These are phyloP conservation scores for Leersia perrieri DNA, from an alignment of 176 grass and related monocot species.

Conservation along the genomic window DNA sequence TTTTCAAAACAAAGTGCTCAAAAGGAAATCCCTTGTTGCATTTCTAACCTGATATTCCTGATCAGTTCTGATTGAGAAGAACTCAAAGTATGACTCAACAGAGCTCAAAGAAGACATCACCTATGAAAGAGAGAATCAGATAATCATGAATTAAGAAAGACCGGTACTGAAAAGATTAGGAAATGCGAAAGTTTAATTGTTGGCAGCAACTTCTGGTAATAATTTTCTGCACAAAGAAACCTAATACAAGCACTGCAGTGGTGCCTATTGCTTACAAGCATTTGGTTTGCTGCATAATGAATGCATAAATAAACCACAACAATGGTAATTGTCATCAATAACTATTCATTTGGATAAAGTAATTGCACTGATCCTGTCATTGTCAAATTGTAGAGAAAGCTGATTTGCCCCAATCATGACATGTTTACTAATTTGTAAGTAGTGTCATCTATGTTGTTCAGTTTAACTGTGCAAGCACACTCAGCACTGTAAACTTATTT, in stretches of 20 bases:
- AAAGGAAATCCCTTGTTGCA: constrained; percentile 18
- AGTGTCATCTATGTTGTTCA: constrained; percentile 3
- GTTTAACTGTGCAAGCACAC: neutral
- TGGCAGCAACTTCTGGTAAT: constrained; percentile 25
- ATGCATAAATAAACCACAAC: constrained; percentile 15
- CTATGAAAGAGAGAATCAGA: constrained; percentile 47
- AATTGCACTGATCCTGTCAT: constrained; percentile 3
- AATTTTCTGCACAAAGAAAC: constrained; percentile 4
- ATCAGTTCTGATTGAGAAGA: constrained; percentile 68
- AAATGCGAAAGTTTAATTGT: constrained; percentile 1
- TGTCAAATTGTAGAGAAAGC: neutral
- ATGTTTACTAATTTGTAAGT: constrained; percentile 13
- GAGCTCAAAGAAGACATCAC: constrained; percentile 79
- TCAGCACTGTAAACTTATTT: constrained; percentile 12
- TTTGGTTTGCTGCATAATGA: constrained; percentile 14
- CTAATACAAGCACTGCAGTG: constrained; percentile 18
- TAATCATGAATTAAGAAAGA: constrained; percentile 26
- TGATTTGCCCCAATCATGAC: neutral
- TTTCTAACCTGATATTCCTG: constrained; percentile 68
- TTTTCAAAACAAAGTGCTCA: constrained; percentile 23
- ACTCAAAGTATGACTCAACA: constrained; percentile 80
- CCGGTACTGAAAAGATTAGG: constrained; percentile 5
- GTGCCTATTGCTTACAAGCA: constrained; percentile 22
- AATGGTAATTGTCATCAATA: neutral
- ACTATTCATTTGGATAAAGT: neutral